Evolutionary conservation across 2,329 filamentous ascomycete genomes (phyloP), one percentile per base, ranked within the genome.

Genomic region (Claviceps africana): DNA sequence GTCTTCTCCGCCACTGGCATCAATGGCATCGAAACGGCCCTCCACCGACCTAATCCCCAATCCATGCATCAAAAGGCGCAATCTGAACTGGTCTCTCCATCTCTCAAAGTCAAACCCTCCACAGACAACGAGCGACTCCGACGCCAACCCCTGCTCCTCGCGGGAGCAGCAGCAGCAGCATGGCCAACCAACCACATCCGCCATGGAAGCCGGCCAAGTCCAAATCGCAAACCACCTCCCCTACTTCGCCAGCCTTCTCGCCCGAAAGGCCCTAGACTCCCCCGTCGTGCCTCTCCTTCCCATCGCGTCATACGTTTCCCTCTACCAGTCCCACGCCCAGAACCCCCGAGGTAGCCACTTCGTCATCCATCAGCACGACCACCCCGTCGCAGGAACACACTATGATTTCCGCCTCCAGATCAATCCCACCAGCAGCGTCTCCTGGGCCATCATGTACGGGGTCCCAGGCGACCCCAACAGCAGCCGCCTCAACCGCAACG

Each of bases 351-450:
- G 72, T 19, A 67, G 71, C 9, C 79, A 83, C 62, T 87, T 86
- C 60, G 78, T 87, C 50, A 74, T 87, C 39, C 82, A 87, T 62
- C 83, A 88, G 61, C 83, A 88, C 61, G 82, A 86, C 60, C 83
- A 87, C 61, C 84, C 83, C 1, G 64, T 85, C 44, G 81, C 83
- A 10, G 82, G 83, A 25, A 73, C 74, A 1, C 80, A 84, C 61
- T 85, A 87, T 68, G 84, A 87, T 63, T 70, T 87, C 21, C 73
- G 83, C 2, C 69, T 87, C 19, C 83, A 87, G 63, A 83, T 86
- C 62, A 86, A 83, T 31, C 72, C 74, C 53, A 75, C 76, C 0
- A 86, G 82, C 60, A 82, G 81, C 28, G 74, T 78, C 11, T 83
- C 78, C 54, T 87, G 72, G 73, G 78, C 79, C 0, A 72, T 82